These are phyloP conservation scores for Piromyces finnis DNA, from an alignment of 192 early-diverging fungal genomes.

Conservation along the genomic window DNA sequence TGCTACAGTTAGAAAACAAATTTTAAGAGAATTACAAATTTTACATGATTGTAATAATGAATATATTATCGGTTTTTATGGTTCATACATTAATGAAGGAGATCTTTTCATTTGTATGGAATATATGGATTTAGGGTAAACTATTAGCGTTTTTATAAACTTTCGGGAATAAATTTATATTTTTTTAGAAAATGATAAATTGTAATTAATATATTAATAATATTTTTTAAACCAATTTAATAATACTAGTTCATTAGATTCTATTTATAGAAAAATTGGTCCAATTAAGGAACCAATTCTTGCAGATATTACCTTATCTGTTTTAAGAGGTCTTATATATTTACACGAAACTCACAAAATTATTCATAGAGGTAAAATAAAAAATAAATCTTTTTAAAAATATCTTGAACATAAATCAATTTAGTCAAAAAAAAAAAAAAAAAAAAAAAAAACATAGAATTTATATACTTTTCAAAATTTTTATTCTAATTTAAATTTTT, in stretches of 20 bases:
- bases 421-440: no score
- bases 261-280: conserved; percentile 69
- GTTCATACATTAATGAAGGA: conserved; percentile 70
- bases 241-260: conserved; percentile 78
- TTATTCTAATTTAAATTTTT: no score
- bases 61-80: conserved; percentile 88
- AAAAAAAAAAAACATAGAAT: no score
- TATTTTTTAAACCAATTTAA: conserved; percentile 67
- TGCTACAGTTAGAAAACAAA: conserved; percentile 54
- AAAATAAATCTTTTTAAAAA: no score
- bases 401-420: no score
- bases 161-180: no score
- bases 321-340: conserved; percentile 68
- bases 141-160: conserved; percentile 13
- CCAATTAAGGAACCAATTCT: conserved; percentile 76
- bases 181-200: no score
- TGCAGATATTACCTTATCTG: conserved; percentile 74
- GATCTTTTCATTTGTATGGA: conserved; percentile 92
- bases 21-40: conserved; percentile 79
- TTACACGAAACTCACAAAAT: conserved; percentile 73
- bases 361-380: conserved; percentile 84
- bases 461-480: no score
- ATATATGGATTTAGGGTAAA: conserved; percentile 87
- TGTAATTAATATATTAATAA: neutral
- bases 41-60: conserved; percentile 76